Conservation (phyloP, 495 filamentous ascomycete species). For the Pyronema omphalodes region DNA sequence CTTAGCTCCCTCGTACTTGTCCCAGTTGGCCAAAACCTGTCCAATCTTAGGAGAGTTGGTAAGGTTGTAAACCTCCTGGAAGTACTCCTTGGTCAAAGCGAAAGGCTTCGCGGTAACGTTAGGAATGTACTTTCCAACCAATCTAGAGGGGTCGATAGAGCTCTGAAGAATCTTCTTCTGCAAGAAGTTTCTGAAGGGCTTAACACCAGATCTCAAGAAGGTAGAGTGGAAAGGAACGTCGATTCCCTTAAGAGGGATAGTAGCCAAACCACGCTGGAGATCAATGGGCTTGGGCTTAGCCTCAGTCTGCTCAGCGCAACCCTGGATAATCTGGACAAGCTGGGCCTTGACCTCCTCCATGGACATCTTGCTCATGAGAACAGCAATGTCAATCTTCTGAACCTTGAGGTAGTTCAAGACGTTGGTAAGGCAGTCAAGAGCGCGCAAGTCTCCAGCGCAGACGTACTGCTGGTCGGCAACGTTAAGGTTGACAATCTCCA, state of each 20-base stretch:
- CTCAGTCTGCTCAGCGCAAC: conserved; percentile 67
- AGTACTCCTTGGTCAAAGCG: conserved; percentile 92
- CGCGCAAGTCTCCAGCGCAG: conserved; percentile 88
- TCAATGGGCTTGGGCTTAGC: conserved; percentile 72
- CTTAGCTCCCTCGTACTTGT: conserved; percentile 36
- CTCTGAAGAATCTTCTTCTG: conserved; percentile 99
- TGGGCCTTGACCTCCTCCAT: conserved; percentile 58
- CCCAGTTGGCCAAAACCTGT: conserved; percentile 71
- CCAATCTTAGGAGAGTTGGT: conserved; percentile 89
- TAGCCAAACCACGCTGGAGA: conserved; percentile 86
- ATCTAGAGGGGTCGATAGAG: conserved; percentile 86
- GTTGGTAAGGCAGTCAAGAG: conserved; percentile 81
- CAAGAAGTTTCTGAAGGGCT: conserved; percentile 91
- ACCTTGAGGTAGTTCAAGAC: conserved; percentile 87
- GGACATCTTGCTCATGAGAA: conserved; percentile 66
- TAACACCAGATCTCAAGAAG: conserved; percentile 91
- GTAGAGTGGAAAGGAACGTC: conserved; percentile 98
- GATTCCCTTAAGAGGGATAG: conserved; percentile 89
- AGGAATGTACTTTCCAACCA: conserved; percentile 96
- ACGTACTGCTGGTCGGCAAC: conserved; percentile 98
- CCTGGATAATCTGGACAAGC: conserved; percentile 67
- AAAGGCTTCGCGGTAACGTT: conserved; percentile 95
- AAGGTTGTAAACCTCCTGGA: conserved; percentile 88
- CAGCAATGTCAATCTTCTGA: conserved; percentile 89
- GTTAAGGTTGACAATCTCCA: conserved; percentile 99